phyloP scores from a whole-genome alignment of 306 rosid species.

The Begonia peltatifolia region DNA sequence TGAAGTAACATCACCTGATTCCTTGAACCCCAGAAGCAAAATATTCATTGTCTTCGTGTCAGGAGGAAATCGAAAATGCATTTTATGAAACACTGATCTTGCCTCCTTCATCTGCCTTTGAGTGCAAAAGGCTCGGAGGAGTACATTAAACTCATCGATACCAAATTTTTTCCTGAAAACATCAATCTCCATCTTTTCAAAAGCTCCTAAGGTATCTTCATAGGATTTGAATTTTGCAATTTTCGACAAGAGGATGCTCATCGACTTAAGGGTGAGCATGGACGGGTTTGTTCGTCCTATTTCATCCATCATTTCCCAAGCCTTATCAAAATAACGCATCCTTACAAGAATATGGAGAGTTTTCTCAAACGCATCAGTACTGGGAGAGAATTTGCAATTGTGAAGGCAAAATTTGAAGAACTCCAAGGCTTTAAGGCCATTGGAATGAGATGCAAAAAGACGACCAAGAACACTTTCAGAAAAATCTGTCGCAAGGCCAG shows the following conservation, averaged over 20 bases:
- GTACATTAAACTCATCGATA: slow-evolving; percentile 63
- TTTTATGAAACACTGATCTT: slow-evolving; percentile 48
- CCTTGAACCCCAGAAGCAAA: slow-evolving; percentile 78
- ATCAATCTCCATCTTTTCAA: slow-evolving; percentile 51
- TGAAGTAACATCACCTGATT: slow-evolving; percentile 65
- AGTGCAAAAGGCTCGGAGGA: slow-evolving; percentile 55
- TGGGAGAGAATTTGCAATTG: slow-evolving; percentile 24
- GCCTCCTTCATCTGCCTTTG: slow-evolving; percentile 92
- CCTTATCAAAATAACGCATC: slow-evolving; percentile 70
- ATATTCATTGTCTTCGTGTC: slow-evolving; percentile 76
- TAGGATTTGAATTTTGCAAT: slow-evolving; percentile 51
- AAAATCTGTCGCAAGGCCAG: slow-evolving; percentile 24
- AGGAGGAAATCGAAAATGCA: slow-evolving; percentile 42
- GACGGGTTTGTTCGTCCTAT: slow-evolving; percentile 25
- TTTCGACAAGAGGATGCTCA: slow-evolving; percentile 74
- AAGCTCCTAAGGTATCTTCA: slow-evolving; percentile 63
- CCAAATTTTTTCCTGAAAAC: slow-evolving; percentile 51
- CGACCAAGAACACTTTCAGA: slow-evolving; percentile 45
- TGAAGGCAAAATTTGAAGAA: slow-evolving; percentile 45
- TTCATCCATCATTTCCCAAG: slow-evolving; percentile 49
- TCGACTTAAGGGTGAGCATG: slow-evolving; percentile 62
- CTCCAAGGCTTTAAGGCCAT: slow-evolving; percentile 79
- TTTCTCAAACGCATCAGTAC: slow-evolving; percentile 52
- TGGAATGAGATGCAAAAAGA: slow-evolving; percentile 67
- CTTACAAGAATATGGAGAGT: slow-evolving; percentile 61